Percentiles rank a stretch among this genome's conserved stretches.
Evolutionary conservation across 768 basidiomycete species (phyloP).

Genomic region (Leccinum truebloodii): DNA sequence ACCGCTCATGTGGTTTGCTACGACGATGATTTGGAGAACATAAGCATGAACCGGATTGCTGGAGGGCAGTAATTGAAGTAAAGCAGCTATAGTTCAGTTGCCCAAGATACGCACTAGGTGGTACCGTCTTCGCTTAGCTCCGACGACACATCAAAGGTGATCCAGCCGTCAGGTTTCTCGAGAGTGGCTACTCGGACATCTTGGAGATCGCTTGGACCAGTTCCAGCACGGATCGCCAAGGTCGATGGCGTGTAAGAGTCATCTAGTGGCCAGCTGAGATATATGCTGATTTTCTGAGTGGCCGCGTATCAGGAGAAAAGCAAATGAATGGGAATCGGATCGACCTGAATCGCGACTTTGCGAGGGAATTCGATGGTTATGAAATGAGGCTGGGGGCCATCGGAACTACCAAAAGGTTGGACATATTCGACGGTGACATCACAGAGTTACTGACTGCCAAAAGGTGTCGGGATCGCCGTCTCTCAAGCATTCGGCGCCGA

Average conservation of each 20-base stretch:
- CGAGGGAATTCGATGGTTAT: slow-evolving; percentile 93
- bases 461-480: slow-evolving; percentile 91
- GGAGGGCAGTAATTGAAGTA: slow-evolving; percentile 1
- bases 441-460: slow-evolving; percentile 80
- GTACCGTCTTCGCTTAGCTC: slow-evolving; percentile 80
- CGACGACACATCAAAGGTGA: slow-evolving; percentile 80
- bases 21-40: slow-evolving; percentile 85
- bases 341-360: slow-evolving; percentile 84
- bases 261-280: slow-evolving; percentile 78
- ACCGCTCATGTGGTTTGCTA: slow-evolving; percentile 96
- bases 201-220: slow-evolving; percentile 87
- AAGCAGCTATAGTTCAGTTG: background rate
- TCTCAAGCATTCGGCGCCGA: slow-evolving; percentile 88
- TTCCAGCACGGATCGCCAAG: slow-evolving; percentile 88
- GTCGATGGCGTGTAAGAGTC: slow-evolving; percentile 98
- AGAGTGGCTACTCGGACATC: slow-evolving; percentile 85
- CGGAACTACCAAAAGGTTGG: slow-evolving; percentile 53
- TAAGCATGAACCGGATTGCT: slow-evolving; percentile 90
- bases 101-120: slow-evolving; percentile 59
- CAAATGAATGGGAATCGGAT: background rate
- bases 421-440: background rate
- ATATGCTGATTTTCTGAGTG: slow-evolving; percentile 80
- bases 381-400: slow-evolving; percentile 96
- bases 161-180: slow-evolving; percentile 94
- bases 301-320: background rate